Percentiles rank a stretch among this genome's conserved stretches.
Evolutionary conservation across 331 rosid genomes (phyloP).

Genomic region (Rosa hybrid): DNA sequence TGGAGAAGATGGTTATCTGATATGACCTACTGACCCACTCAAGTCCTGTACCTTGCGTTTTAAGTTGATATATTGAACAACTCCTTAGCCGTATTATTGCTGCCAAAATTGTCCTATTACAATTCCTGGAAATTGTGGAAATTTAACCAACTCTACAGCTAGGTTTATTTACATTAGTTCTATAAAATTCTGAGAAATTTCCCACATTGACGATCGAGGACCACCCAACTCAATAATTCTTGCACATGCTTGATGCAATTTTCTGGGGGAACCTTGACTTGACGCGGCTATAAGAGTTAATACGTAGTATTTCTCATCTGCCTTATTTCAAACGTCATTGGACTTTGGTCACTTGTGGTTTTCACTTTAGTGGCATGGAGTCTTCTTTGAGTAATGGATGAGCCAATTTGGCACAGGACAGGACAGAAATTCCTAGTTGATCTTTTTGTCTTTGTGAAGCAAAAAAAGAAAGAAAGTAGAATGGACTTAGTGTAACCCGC

Average conservation of each 20-base stretch:
- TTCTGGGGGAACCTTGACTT: background rate
- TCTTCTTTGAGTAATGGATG: background rate
- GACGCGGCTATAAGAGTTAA: background rate
- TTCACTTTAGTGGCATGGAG: background rate
- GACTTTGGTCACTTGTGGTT: background rate
- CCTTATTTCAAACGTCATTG: background rate
- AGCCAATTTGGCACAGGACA: background rate
- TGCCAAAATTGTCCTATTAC: no score
- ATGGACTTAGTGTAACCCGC: background rate
- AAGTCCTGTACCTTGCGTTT: background rate
- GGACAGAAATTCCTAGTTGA: background rate
- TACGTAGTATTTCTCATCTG: background rate
- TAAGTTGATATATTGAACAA: no score
- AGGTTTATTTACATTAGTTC: no score
- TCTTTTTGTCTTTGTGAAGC: background rate
- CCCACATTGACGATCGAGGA: background rate
- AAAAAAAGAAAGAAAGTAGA: background rate
- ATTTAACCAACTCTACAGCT: background rate
- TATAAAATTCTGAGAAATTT: background rate
- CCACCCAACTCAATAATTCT: background rate
- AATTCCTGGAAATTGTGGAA: no score
- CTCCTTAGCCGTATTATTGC: no score
- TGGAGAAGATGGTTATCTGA: no score
- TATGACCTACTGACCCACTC: background rate
- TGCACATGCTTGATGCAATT: background rate